phyloP scores from a whole-genome alignment of 768 basidiomycete genomes.

The Trametes cinnabarina region DNA sequence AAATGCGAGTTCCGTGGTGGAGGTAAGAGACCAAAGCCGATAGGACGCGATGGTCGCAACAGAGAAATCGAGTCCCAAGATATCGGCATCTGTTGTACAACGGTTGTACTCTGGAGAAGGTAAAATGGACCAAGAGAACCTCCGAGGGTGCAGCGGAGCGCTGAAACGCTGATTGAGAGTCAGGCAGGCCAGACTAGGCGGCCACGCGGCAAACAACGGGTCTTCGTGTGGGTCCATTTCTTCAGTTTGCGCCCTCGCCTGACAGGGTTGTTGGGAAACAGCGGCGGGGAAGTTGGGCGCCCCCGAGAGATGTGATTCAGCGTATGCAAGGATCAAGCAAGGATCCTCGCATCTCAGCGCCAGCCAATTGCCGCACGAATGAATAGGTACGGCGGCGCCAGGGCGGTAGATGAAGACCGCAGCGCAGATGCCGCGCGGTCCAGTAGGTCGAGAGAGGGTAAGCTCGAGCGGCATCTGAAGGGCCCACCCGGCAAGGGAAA shows the following conservation, averaged over 20 bases:
- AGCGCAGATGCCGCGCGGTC: not conserved
- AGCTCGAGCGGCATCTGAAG: not conserved
- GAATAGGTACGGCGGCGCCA: not conserved
- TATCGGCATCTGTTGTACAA: not conserved
- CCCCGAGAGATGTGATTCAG: not conserved
- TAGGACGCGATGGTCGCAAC: no score
- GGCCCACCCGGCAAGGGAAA: not conserved
- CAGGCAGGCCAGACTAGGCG: not conserved
- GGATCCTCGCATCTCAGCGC: conserved; percentile 16
- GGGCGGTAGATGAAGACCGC: conserved; percentile 2
- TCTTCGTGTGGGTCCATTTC: not conserved
- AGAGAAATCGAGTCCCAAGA: not conserved
- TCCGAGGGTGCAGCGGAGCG: conserved; percentile 18
- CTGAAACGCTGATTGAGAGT: conserved; percentile 4
- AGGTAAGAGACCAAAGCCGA: not conserved
- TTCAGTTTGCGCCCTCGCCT: not conserved
- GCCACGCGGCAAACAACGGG: not conserved
- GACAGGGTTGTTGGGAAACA: not conserved
- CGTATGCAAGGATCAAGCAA: not conserved
- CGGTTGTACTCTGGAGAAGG: not conserved
- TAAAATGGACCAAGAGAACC: conserved; percentile 2
- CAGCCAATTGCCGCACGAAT: conserved; percentile 1
- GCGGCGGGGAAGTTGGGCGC: not conserved
- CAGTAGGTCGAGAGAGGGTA: not conserved
- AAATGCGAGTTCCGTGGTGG: conserved; percentile 9